phyloP scores from a whole-genome alignment of 768 basidiomycete species.

The Tricholoma hemisulphureum region DNA sequence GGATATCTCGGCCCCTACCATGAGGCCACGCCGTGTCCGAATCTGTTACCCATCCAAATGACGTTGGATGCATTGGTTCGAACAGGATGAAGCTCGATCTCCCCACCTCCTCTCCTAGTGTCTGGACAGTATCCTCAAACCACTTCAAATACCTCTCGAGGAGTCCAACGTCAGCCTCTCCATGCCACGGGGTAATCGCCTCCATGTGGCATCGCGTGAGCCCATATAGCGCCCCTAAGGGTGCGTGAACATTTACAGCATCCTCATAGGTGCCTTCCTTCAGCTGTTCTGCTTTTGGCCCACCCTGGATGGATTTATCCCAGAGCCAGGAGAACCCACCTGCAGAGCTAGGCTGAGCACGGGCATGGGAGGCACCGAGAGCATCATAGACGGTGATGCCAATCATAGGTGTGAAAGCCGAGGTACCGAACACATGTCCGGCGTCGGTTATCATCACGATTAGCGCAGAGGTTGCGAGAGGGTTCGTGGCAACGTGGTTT shows the following conservation, averaged over 20 bases:
- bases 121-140: background rate
- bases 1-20: background rate
- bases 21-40: background rate
- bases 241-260: background rate
- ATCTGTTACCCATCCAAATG: background rate
- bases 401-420: background rate
- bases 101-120: background rate
- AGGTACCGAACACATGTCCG: background rate
- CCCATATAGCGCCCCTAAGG: background rate
- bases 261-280: slow-evolving; percentile 1
- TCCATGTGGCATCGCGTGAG: background rate
- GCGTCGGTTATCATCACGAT: background rate
- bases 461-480: background rate
- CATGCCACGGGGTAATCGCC: background rate
- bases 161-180: background rate
- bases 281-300: background rate
- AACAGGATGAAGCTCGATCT: background rate
- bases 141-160: background rate
- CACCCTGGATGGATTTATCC: background rate
- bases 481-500: background rate
- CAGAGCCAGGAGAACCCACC: background rate
- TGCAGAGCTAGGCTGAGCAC: background rate
- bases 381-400: background rate
- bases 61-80: background rate
- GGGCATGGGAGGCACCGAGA: background rate